Base-by-base conservation (phyloP, 306 rosid species). In the Carpinus viminea region DNA sequence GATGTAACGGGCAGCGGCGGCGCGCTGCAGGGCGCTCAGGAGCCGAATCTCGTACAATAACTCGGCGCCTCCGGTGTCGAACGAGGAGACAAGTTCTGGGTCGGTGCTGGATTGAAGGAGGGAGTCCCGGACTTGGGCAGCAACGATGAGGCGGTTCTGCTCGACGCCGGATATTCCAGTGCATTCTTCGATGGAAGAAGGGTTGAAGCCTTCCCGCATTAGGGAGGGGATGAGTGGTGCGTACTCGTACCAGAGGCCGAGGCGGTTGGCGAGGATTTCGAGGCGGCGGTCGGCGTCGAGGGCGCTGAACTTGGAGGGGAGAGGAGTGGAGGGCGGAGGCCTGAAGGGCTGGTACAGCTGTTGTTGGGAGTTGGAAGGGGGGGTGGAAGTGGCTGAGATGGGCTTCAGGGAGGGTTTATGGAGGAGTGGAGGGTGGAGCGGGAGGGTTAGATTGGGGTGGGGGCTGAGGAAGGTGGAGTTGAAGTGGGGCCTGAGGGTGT, bases 331-430 rank as follows among this genome's bases (percentile, higher is more conserved):
- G 8, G 96, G 91, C 3, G 98, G 98, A 0, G 98, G 96, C 16
- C 96, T 78, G 81, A 91, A 95, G 5, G 99, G 99, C 68, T 90
- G 98, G 82, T 91, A 95, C n/a, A 91, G 70, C 34, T 90, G 87
- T 50, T 36, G 48, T 6, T 61, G 46, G 12, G 81, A 31, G 43
- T 53, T 79, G 16, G 80, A 57, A 31, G 84, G 46, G 12, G 74
- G 47, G 8, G 64, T 80, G 34, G 68, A 21, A 46, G 79, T 53
- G 65, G 89, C 85, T 5, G 90, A 78, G 59, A 75, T 77, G 89
- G 85, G 74, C 43, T 70, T 78, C 3, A 0, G 68, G 66, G 73
- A 8, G 21, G 46, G 17, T 68, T 53, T 46, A 60, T 2, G 17
- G 57, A 45, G 34, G 68, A 31, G 34, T 31, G 69, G 53, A 60